Evolutionary conservation across 2,329 filamentous ascomycete species (phyloP).

Genomic region (Exophiala calicioides): DNA sequence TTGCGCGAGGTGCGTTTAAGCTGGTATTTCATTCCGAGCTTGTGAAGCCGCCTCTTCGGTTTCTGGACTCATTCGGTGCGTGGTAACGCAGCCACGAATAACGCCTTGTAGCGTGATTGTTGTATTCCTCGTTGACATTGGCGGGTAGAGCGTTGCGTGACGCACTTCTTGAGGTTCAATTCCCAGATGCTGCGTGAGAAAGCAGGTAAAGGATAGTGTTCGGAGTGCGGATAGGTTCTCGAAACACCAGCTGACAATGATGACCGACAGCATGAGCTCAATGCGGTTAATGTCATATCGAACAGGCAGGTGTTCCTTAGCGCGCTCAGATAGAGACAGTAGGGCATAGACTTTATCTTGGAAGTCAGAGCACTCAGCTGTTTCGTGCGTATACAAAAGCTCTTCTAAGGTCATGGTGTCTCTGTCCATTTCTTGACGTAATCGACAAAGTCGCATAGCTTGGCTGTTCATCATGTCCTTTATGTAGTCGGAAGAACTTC

Average conservation of each 20-base stretch:
- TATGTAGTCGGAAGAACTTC: too few relatives aligned
- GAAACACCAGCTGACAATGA: neutral
- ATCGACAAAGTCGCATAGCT: neutral
- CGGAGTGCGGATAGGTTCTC: neutral
- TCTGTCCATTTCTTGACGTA: neutral
- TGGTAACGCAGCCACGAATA: neutral
- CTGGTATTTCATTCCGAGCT: too few relatives aligned
- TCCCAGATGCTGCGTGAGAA: conserved; percentile 1
- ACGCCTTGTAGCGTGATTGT: neutral
- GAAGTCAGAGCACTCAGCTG: neutral
- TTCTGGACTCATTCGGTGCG: too few relatives aligned
- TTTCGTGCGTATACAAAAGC: neutral
- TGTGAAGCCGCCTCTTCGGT: too few relatives aligned
- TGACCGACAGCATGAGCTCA: neutral
- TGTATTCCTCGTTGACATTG: neutral
- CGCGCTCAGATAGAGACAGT: neutral
- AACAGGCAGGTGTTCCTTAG: neutral
- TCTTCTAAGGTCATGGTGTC: neutral
- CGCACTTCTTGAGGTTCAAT: neutral
- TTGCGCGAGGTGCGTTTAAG: too few relatives aligned
- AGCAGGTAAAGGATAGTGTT: neutral
- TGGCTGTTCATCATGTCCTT: neutral
- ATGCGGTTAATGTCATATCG: neutral
- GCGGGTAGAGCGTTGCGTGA: neutral
- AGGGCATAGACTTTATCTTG: conserved; percentile 6